Base-by-base conservation (phyloP, 2,329 filamentous ascomycete genomes). In the Fonsecaea monophora region DNA sequence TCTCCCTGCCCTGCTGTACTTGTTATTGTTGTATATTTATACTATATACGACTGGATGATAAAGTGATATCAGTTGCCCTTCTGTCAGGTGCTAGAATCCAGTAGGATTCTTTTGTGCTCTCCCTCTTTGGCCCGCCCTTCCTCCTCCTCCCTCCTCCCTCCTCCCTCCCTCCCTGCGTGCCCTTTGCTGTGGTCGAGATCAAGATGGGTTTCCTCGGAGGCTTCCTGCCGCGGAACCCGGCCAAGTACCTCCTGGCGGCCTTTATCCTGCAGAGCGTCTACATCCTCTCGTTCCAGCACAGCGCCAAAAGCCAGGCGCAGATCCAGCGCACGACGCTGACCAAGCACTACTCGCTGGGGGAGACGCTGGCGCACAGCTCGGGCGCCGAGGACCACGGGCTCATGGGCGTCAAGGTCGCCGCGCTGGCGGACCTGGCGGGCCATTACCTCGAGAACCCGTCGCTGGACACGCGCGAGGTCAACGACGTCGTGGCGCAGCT, bases 391-490 rank as follows among this genome's bases (percentile, higher is more conserved):
- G 45, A 50, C 21, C 45, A 50, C 35, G 53, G 53, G 5, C 53
- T 56, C 3, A 64, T 60, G 37, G 42, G 53, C 13, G 45, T 25
- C 10, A 58, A 55, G 32, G 25, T 64, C 13, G 35, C 62, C 4
- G 62, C 62, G 1, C 38, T 64, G 21, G 35, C 62, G 2, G 53
- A 60, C 38, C 53, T 64, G 2, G 62, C 62, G 25, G 34, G 48
- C 38, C 54, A 40, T 21, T 42, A 59, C 13, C 45, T 38, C n/a
- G 30, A 60, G 9, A 21, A 64, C n/a, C 50, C 37, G 12, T 59
- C 30, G 12, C 54, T 64, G 13, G 34, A 59, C 21, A 32, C 18
- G 13, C 9, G 37, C 38, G 30, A 35, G 7, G 10, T 64, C 21
- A 60, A 21, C 18, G 38, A 48, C n/a, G 25, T 60, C 34, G 32